Evolutionary conservation across 2,329 filamentous ascomycete species (phyloP).

Genomic region (Thielaviopsis musarum): DNA sequence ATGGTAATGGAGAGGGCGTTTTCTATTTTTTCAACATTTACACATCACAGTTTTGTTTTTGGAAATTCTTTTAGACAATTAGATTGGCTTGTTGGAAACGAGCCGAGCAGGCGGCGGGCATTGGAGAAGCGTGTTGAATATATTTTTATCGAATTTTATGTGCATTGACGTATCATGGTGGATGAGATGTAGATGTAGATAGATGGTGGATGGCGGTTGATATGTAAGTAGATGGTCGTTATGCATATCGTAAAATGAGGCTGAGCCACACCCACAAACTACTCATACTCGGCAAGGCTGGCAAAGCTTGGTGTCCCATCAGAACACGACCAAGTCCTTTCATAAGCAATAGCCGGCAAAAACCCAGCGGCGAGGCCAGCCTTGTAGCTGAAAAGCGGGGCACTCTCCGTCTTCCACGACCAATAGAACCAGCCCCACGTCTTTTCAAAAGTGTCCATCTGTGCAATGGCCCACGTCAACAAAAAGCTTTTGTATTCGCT

Average conservation of each 20-base stretch:
- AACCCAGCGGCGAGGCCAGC: slow-evolving; percentile 41
- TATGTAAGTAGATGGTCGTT: too few relatives aligned
- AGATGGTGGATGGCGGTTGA: too few relatives aligned
- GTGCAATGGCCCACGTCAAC: slow-evolving; percentile 53
- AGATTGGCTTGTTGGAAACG: neutral
- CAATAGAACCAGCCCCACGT: slow-evolving; percentile 72
- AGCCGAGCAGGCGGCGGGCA: neutral
- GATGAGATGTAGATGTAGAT: too few relatives aligned
- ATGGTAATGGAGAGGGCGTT: neutral
- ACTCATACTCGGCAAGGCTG: slow-evolving; percentile 16
- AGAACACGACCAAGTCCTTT: slow-evolving; percentile 32
- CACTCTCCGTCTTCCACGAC: slow-evolving; percentile 61
- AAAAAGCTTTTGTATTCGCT: slow-evolving; percentile 50
- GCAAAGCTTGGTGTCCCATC: slow-evolving; percentile 17
- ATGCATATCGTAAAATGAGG: neutral
- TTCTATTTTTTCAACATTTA: neutral
- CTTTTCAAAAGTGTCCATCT: slow-evolving; percentile 58
- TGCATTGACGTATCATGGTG: too few relatives aligned
- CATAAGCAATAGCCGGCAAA: slow-evolving; percentile 41
- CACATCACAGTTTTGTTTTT: neutral
- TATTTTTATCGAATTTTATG: neutral
- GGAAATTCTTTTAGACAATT: neutral
- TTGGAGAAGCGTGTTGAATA: neutral
- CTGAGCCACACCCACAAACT: neutral
- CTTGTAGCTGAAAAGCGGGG: slow-evolving; percentile 61